Evolutionary conservation across 1,284 basidiomycete species (phyloP), one percentile per base, ranked within the genome.

Genomic region (Rhodotorula sp.): DNA sequence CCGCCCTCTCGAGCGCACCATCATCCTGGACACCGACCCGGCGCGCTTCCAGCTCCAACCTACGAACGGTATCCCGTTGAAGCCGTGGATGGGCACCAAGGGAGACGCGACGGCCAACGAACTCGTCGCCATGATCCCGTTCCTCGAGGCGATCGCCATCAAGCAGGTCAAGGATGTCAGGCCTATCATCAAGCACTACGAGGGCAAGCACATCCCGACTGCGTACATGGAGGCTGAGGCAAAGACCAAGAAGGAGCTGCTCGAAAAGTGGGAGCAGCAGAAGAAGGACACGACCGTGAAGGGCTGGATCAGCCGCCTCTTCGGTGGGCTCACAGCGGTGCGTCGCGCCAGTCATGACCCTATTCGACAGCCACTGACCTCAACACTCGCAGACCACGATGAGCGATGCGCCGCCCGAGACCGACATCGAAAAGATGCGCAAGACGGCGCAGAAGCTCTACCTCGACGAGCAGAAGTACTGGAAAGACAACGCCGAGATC

Each of bases 401-500:
- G 19, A 62, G 67, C 85, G 72, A 77, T 49, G 71, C 73, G 1
- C 75, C 76, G 27, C 79, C 79, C 24, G 75, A 78, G 59, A 94
- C 92, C 1, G 93, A 93, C 80, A 88, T 97, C 59, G 96, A 99
- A 79, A 86, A 88, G 77, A 94, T 94, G 80, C 89, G 95, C 17
- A 84, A 85, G 52, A 89, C 95, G 77, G 93, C 92, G 11, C 92
- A 97, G 79, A 82, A 84, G 67, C 86, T 87, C 62, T 98, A 96
- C 81, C 82, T 84, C 72, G 89, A 93, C 72, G 94, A 98, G 79
- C 90, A 91, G 78, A 89, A 90, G 73, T 96, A 93, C 81, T 89
- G 95, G 79, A 83, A 83, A 52, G 85, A 90, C 62, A 89, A 98
- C 81, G 89, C 88, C 77, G 90, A 86, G 56, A 86, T 90, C 73